Conservation (phyloP, 169 alveolate genomes). For the Theileria annulata region DNA sequence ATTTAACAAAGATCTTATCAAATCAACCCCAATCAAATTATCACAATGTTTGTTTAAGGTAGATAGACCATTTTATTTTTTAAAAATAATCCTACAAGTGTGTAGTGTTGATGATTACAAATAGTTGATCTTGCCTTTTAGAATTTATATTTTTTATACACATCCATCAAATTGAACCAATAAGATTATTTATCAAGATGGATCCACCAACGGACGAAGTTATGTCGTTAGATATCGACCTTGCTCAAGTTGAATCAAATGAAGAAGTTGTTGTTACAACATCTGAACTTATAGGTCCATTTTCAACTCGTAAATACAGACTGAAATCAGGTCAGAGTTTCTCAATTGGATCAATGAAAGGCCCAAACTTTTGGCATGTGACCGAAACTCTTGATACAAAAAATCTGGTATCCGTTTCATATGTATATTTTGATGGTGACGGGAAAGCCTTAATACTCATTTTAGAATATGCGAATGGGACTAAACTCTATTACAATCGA, state of each 20-base stretch:
- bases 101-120: neutral
- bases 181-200: neutral
- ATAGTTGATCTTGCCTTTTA: neutral
- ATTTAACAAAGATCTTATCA: no score
- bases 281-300: neutral
- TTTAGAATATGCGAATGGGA: neutral
- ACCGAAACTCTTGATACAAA: neutral
- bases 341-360: neutral
- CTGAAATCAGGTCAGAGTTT: neutral
- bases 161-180: neutral
- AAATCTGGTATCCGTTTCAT: neutral
- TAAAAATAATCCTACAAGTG: no score
- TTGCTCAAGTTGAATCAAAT: neutral
- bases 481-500: neutral
- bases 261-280: neutral
- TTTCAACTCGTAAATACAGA: neutral
- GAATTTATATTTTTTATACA: neutral
- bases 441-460: neutral
- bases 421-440: neutral
- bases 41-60: neutral
- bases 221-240: neutral
- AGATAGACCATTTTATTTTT: neutral
- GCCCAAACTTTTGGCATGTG: neutral
- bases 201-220: no score
- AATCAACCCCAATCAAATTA: no score